Evolutionary conservation across 345 rosid genomes (phyloP).

Genomic region (Euphorbia pulcherrima): DNA sequence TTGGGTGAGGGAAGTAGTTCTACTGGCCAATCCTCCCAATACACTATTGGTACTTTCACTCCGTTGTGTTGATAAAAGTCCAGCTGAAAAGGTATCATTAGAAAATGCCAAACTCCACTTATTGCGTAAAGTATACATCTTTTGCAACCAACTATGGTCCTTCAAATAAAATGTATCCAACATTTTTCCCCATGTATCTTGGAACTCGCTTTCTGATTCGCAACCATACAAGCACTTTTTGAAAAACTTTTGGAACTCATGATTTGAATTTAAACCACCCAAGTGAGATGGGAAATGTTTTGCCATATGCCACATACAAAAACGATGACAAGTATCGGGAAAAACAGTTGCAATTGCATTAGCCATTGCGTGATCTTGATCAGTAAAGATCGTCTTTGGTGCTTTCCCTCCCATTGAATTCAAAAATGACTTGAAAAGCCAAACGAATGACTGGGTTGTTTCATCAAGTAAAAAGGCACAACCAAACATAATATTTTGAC

Average conservation of each 20-base stretch:
- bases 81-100: not conserved
- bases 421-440: not conserved
- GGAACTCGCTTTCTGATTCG: not conserved
- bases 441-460: not conserved
- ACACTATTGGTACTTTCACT: not conserved
- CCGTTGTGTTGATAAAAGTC: not conserved
- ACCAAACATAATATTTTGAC: no score
- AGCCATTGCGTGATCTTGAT: not conserved
- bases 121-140: no score
- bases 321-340: not conserved
- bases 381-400: no score
- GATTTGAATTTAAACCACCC: not conserved
- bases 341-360: not conserved
- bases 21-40: not conserved
- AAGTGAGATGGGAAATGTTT: constrained; percentile 2
- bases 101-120: constrained; percentile 5
- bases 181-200: not conserved
- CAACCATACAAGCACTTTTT: not conserved
- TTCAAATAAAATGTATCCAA: no score
- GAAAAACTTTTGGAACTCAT: not conserved
- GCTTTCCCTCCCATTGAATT: no score
- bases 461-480: not conserved
- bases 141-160: no score
- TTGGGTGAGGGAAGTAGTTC: not conserved
- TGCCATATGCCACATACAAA: constrained; percentile 1